phyloP scores from a whole-genome alignment of 164 flowering plant species.

The Cinnamomum chago region DNA sequence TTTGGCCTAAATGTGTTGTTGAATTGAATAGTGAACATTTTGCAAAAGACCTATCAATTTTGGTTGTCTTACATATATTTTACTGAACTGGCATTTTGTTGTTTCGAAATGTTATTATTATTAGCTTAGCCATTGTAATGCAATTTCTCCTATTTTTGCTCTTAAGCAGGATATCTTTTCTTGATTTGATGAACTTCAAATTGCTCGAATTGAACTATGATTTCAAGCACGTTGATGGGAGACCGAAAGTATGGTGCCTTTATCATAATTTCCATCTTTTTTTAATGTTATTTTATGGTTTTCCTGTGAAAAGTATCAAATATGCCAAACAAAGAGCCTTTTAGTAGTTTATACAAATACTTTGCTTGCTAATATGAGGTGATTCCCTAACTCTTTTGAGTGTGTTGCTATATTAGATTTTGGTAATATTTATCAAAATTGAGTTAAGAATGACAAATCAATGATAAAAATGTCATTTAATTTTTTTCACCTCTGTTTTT shows the following conservation, averaged over 20 bases:
- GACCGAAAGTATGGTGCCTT: conserved; percentile 51
- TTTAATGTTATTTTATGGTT: background rate
- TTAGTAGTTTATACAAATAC: background rate
- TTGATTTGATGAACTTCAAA: conserved; percentile 54
- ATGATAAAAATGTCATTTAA: too few relatives aligned
- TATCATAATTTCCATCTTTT: background rate
- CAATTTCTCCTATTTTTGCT: background rate
- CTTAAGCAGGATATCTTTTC: conserved; percentile 15
- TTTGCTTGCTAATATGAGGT: background rate
- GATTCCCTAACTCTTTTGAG: background rate
- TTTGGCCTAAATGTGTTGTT: too few relatives aligned
- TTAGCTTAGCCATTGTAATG: background rate
- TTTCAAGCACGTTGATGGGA: conserved; percentile 58
- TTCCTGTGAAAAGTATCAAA: background rate
- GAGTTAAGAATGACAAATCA: background rate
- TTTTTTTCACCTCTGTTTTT: too few relatives aligned
- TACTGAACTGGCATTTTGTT: background rate
- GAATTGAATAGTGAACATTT: too few relatives aligned
- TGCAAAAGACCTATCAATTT: too few relatives aligned
- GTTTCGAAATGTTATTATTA: background rate
- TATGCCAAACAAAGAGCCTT: background rate
- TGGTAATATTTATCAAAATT: background rate
- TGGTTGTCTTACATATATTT: background rate
- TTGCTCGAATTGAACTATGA: conserved; percentile 32
- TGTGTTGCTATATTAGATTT: background rate